These are phyloP conservation scores for Ustilago vetiveriae DNA, from an alignment of 1,284 basidiomycete species.

Conservation along the genomic window DNA sequence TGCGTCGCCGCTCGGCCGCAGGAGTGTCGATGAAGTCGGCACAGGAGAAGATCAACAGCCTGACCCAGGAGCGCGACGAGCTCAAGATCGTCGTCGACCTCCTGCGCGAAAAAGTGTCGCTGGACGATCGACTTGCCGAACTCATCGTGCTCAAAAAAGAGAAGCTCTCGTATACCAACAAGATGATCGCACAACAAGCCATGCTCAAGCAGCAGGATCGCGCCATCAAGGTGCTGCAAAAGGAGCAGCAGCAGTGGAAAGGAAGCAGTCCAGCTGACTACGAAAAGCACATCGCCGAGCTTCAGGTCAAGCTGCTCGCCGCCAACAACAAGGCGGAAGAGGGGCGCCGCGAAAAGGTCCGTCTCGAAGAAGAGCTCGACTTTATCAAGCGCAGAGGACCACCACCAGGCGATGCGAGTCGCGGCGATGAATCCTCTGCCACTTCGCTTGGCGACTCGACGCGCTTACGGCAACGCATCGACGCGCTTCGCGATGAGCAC, in stretches of 20 bases:
- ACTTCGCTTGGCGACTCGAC: slow-evolving; percentile 35
- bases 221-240: slow-evolving; percentile 59
- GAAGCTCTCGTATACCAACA: slow-evolving; percentile 59
- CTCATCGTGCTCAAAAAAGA: slow-evolving; percentile 62
- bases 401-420: slow-evolving; percentile 25
- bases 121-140: slow-evolving; percentile 57
- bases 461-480: slow-evolving; percentile 45
- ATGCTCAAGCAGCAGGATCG: slow-evolving; percentile 63
- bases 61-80: slow-evolving; percentile 63
- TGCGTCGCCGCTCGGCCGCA: slow-evolving; percentile 54
- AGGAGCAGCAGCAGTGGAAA: slow-evolving; percentile 58
- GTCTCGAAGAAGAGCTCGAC: slow-evolving; percentile 53
- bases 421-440: slow-evolving; percentile 32
- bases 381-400: slow-evolving; percentile 45
- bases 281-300: slow-evolving; percentile 37
- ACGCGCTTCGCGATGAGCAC: slow-evolving; percentile 51
- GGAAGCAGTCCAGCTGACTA: slow-evolving; percentile 30
- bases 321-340: slow-evolving; percentile 45
- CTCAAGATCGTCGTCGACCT: slow-evolving; percentile 66
- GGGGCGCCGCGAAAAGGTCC: slow-evolving; percentile 34
- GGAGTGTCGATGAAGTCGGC: slow-evolving; percentile 63
- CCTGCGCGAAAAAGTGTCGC: slow-evolving; percentile 59
- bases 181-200: slow-evolving; percentile 58
- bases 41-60: slow-evolving; percentile 61
- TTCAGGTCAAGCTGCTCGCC: slow-evolving; percentile 39